Base-by-base conservation (phyloP, 805 yeast species). In the Teunomyces cretensis region DNA sequence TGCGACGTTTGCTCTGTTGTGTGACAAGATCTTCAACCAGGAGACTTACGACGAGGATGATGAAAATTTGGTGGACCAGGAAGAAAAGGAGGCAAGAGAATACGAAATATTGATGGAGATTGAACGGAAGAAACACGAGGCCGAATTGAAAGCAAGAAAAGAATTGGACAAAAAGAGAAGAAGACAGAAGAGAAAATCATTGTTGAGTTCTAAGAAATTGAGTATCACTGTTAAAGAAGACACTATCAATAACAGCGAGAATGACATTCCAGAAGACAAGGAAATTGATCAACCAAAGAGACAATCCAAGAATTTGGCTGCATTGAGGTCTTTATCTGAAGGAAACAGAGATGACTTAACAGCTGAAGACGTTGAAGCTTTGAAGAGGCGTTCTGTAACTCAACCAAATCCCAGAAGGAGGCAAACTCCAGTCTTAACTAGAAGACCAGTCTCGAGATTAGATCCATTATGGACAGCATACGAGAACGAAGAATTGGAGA, bases 11-110 rank as follows among this genome's bases (percentile, higher is more conserved):
- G 94, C 90, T 9, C 78, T 86, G 2, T 68, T 86, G 35, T 84
- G 89, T 70, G 92, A 86, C 65, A 82, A 80, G 62, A 80, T 86
- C 46, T 86, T 86, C 70, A 85, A 80, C 55, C 86, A 84, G 61
- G 90, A 84, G 56, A 66, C 61, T 2, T 70, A 71, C 50, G 64
- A 67, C 41, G 77, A 75, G 52, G 80, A 75, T 42, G 86, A 81
- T 48, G 75, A 67, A 47, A 61, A 57, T 37, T 64, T 71, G 49
- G 61, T 68, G 9, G 76, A 70, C 49, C 70, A 63, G 39, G 77
- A 71, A 50, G 76, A 72, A 49, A 67, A 56, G 49, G 61, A 61
- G 45, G 75, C 72, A n/a, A 59, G 49, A 39, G 78, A 68, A 47
- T 72, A 72, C 50, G 82, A 78, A 57, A 65, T 75, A 43, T 60